Percentiles rank a stretch among this genome's conserved stretches.
phyloP scores from a whole-genome alignment of 768 basidiomycete species.

The Suillus brevipes region DNA sequence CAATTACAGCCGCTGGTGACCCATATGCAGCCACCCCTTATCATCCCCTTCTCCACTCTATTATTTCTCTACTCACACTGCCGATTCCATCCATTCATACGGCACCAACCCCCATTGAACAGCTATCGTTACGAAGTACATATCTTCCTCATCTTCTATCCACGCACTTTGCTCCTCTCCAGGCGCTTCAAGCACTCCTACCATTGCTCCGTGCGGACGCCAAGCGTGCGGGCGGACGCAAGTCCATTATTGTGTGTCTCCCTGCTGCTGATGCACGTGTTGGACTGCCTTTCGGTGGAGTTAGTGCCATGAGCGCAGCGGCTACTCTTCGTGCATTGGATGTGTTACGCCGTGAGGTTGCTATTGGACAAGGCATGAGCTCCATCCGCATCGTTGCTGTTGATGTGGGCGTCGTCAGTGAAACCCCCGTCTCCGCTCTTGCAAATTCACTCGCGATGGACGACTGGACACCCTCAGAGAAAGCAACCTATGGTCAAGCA shows the following conservation, averaged over 20 bases:
- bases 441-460: slow-evolving; percentile 54
- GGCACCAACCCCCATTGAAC: slow-evolving; percentile 64
- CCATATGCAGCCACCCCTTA: slow-evolving; percentile 68
- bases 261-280: slow-evolving; percentile 72
- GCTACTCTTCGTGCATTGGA: slow-evolving; percentile 71
- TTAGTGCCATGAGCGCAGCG: slow-evolving; percentile 75
- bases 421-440: slow-evolving; percentile 22
- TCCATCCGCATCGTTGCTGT: slow-evolving; percentile 55
- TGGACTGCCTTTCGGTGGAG: slow-evolving; percentile 65
- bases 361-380: slow-evolving; percentile 64
- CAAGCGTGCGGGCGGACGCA: slow-evolving; percentile 44
- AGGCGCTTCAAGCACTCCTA: slow-evolving; percentile 72
- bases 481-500: slow-evolving; percentile 68
- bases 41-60: slow-evolving; percentile 72
- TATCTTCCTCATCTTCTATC: slow-evolving; percentile 74
- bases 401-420: slow-evolving; percentile 65
- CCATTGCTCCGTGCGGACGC: slow-evolving; percentile 75
- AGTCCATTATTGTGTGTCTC: slow-evolving; percentile 67
- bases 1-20: slow-evolving; percentile 76
- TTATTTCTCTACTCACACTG: slow-evolving; percentile 75
- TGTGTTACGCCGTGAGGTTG: slow-evolving; percentile 73
- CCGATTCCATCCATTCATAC: slow-evolving; percentile 37
- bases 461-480: slow-evolving; percentile 75
- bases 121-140: slow-evolving; percentile 57
- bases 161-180: slow-evolving; percentile 76